These are phyloP conservation scores for Wickerhamomyces queroliae DNA, from an alignment of 805 yeast species.

Conservation along the genomic window DNA sequence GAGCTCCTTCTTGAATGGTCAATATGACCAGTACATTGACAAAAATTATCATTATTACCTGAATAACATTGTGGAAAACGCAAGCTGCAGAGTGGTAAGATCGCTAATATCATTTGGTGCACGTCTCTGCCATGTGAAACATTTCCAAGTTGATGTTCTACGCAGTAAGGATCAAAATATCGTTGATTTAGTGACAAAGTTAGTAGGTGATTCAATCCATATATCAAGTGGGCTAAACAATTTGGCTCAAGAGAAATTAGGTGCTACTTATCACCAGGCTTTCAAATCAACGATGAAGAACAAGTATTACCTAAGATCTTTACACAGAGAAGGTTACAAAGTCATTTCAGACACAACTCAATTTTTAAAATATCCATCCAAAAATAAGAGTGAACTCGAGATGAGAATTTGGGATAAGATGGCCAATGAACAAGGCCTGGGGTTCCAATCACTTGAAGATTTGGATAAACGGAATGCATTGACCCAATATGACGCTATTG, in stretches of 20 bases:
- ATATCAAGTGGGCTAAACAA: slow-evolving; percentile 14
- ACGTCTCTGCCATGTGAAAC: slow-evolving; percentile 17
- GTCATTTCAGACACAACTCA: slow-evolving; percentile 18
- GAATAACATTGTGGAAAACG: slow-evolving; percentile 15
- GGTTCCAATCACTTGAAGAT: slow-evolving; percentile 7
- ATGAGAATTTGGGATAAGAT: not conserved
- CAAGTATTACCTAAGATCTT: slow-evolving; percentile 17
- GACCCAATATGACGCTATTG: slow-evolving; percentile 4
- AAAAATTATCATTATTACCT: slow-evolving; percentile 11
- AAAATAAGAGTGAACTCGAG: slow-evolving; percentile 10
- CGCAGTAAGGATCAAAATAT: slow-evolving; percentile 4
- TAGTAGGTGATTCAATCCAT: slow-evolving; percentile 1
- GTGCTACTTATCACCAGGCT: slow-evolving; percentile 16
- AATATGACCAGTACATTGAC: slow-evolving; percentile 10
- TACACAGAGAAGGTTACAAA: slow-evolving; percentile 19
- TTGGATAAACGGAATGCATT: slow-evolving; percentile 16
- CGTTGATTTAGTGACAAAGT: slow-evolving; percentile 4
- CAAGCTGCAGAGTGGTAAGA: slow-evolving; percentile 11
- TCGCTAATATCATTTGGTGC: slow-evolving; percentile 10
- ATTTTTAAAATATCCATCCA: slow-evolving; percentile 16
- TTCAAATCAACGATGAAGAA: slow-evolving; percentile 19
- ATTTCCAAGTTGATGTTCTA: slow-evolving; percentile 5
- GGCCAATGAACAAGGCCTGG: not conserved
- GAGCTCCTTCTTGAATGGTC: slow-evolving; percentile 10
- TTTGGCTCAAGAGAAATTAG: slow-evolving; percentile 18